A percentile compares a stretch with the other conserved stretches of the same genome.
phyloP scores from a whole-genome alignment of 495 filamentous ascomycete species.

The Xylaria intraflava region DNA sequence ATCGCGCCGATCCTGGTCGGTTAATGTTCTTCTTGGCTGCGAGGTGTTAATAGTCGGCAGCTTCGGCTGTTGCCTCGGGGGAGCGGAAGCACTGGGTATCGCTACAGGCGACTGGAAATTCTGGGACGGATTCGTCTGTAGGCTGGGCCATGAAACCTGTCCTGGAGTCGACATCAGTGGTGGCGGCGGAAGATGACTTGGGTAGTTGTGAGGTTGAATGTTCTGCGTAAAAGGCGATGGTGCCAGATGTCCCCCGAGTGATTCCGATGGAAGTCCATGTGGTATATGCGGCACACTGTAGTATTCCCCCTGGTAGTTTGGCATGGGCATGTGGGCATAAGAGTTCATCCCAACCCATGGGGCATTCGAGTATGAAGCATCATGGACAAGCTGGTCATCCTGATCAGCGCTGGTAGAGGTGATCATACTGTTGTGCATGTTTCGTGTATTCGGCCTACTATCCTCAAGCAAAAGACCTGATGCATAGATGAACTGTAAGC shows the following conservation, averaged over 20 bases:
- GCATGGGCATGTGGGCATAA: conserved; percentile 42
- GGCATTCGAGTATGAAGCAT: conserved; percentile 35
- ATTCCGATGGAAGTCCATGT: conserved; percentile 43
- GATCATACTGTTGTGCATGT: conserved; percentile 47
- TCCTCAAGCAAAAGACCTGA: not conserved
- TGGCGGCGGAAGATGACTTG: conserved; percentile 34
- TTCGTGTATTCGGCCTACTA: conserved; percentile 12
- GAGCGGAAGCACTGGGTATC: conserved; percentile 49
- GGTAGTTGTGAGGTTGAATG: conserved; percentile 30
- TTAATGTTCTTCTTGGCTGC: conserved; percentile 81
- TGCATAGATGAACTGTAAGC: conserved; percentile 4
- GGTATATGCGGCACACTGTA: conserved; percentile 36
- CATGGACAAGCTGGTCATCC: conserved; percentile 41
- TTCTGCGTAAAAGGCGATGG: conserved; percentile 36
- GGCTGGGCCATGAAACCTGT: conserved; percentile 62
- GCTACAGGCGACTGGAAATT: conserved; percentile 48
- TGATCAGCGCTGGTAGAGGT: conserved; percentile 42
- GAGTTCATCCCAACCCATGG: conserved; percentile 44
- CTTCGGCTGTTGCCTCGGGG: conserved; percentile 40
- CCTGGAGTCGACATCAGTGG: conserved; percentile 53
- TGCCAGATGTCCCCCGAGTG: conserved; percentile 35
- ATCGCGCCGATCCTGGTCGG: conserved; percentile 79
- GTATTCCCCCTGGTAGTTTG: conserved; percentile 37
- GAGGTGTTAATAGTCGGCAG: conserved; percentile 44
- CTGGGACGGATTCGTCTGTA: conserved; percentile 52